Conservation (phyloP, 2,329 filamentous ascomycete species). For the Helotiales sp. region DNA sequence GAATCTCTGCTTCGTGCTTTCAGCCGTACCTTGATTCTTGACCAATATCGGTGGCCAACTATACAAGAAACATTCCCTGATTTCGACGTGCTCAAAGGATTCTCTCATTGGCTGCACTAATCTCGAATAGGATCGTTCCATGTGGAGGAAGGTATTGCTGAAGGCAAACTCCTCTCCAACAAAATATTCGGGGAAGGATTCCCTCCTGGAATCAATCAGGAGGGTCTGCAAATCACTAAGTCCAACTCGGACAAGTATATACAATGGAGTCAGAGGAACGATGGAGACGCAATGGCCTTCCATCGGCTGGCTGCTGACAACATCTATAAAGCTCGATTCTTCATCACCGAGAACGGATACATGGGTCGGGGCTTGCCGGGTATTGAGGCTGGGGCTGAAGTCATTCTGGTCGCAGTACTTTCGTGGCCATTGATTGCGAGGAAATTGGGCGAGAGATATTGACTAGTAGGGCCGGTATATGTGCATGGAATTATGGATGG, state of each 20-base stretch:
- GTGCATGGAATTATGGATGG: constrained; percentile 10
- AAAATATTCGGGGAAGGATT: background rate
- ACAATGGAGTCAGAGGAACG: background rate
- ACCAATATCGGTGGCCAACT: background rate
- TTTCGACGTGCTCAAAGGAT: background rate
- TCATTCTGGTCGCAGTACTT: background rate
- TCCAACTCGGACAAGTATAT: background rate
- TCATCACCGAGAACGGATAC: background rate
- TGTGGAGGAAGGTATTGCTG: background rate
- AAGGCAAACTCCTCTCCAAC: too few relatives aligned
- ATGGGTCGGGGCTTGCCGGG: background rate
- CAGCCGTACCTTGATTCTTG: background rate
- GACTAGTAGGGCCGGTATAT: background rate
- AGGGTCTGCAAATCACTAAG: background rate
- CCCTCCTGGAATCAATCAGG: too few relatives aligned
- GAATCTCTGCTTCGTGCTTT: background rate
- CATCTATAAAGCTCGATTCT: background rate
- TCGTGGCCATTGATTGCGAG: background rate
- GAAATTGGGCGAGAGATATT: background rate
- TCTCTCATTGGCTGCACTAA: background rate
- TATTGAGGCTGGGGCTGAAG: background rate
- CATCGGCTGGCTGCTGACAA: background rate
- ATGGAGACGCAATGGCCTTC: background rate
- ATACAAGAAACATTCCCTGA: background rate
- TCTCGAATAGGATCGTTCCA: background rate